Evolutionary conservation across 108 stramenopile genomes (phyloP), one percentile per base, ranked within the genome.

Genomic region (Schizochytrium sp.): DNA sequence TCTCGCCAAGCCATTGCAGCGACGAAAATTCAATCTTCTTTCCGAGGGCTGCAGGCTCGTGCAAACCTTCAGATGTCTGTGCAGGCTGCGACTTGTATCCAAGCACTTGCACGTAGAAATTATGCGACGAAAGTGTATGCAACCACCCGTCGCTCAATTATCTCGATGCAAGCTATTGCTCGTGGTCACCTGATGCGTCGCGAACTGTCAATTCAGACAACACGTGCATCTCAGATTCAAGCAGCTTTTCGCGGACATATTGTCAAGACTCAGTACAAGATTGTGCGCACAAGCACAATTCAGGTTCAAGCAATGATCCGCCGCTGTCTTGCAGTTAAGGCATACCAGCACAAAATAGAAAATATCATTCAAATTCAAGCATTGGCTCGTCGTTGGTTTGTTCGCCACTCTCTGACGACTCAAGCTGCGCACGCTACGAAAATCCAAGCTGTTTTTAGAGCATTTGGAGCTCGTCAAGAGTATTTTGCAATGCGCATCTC

Each of bases 11-110:
- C 46, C 7, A 42, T 69, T 64, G 93, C 93, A 61, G 89, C 93
- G 40, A 91, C 57, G 56, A 17, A 90, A 15, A 92, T 95, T 44
- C 95, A 95, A n/a, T 60, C 59, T 60, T 60, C 19, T n/a, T 60
- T 19, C 59, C 17, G 59, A 60, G 59, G 59, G 19, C 59, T 19
- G 19, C 19, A 17, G 19, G 19, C n/a, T 60, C 59, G 59, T 19
- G 17, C n/a, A 17, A 17, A 60, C 59, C n/a, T 19, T 60, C 59
- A 60, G 19, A 60, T 60, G 19, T 19, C n/a, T 60, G 19, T 19
- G 59, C 19, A 60, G 17, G 59, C 59, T 17, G 59, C 59, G 19
- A 17, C n/a, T 17, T 19, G 17, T n/a, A 60, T 60, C n/a, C 59
- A 60, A 60, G 59, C 59, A 17, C n/a, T n/a, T 60, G 19, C n/a